Base-by-base conservation (phyloP, 202 grass and related monocot genomes). In the Panicum virgatum region DNA sequence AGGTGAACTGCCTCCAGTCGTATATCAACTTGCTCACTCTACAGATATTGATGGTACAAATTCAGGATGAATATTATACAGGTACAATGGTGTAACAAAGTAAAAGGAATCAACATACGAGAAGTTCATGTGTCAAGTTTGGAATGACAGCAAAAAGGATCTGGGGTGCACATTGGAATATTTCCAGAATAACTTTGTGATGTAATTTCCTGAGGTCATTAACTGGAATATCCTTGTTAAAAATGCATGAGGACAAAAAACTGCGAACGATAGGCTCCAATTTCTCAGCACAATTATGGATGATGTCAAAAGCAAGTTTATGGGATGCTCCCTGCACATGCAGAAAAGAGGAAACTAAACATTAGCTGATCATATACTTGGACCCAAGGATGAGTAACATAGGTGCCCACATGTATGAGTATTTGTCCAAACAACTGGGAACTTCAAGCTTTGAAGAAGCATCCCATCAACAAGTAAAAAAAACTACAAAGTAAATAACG, bases 131-230 rank as follows among this genome's bases (percentile, higher is more conserved):
- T 61, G 73, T 91, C 69, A 98, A 88, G 76, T 86, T 82, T 68
- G 96, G 96, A 84, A 98, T 93, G 77, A 98, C 89, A 84, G 80
- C 74, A 71, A 85, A 88, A 52, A 95, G 90, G 85, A 93, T 93
- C 40, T 75, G 75, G 59, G 92, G 96, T 80, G 92, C 89, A 84
- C 85, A 91, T 77, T 88, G 90, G 79, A 91, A 95, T 71, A 98
- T 84, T 88, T 98, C 92, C 75, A 95, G 52, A 83, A 98, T 95
- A 90, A 98, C 69, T 77, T 86, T 85, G 87, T 93, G 94, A 72
- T 94, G 83, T 62, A 65, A 45, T 86, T 89, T 94, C 66, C 57
- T 80, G 46, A 81, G 52, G 61, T 90, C 88, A 79, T 82, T 88
- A 82, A 56, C 77, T 0, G 84, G 87, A 36, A 79, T 67, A 81